Evolutionary conservation across 169 alveolate genomes (phyloP).

Genomic region (Plasmodium vivax): DNA sequence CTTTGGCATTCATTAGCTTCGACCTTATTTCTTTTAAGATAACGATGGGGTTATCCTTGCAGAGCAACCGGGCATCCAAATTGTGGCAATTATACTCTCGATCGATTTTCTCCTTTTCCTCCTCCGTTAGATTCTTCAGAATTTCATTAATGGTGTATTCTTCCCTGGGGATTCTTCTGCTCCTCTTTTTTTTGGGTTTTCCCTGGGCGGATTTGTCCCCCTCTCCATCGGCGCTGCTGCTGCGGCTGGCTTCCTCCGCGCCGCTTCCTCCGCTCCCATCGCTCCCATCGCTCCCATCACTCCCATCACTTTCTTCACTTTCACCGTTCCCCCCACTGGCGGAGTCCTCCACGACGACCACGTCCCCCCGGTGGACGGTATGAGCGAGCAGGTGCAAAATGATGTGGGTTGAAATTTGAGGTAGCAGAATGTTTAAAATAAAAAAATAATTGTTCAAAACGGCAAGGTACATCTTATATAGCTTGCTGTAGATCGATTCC

Average conservation of each 20-base stretch:
- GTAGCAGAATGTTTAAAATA: slow-evolving; percentile 46
- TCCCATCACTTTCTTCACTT: neutral
- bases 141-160: slow-evolving; percentile 42
- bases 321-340: neutral
- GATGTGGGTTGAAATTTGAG: slow-evolving; percentile 56
- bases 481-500: slow-evolving; percentile 43
- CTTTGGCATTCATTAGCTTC: slow-evolving; percentile 12
- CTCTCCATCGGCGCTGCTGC: neutral
- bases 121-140: slow-evolving; percentile 16
- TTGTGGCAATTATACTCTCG: slow-evolving; percentile 24
- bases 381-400: slow-evolving; percentile 22
- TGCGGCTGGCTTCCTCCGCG: neutral
- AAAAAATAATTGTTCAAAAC: slow-evolving; percentile 47
- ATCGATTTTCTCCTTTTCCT: slow-evolving; percentile 26
- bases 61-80: slow-evolving; percentile 29
- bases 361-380: slow-evolving; percentile 16
- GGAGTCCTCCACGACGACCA: neutral
- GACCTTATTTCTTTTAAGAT: slow-evolving; percentile 57
- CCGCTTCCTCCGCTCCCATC: too few species aligned
- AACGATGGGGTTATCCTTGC: slow-evolving; percentile 47
- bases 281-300: neutral
- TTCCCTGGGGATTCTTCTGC: slow-evolving; percentile 1
- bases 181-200: neutral
- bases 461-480: slow-evolving; percentile 50
- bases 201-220: neutral